phyloP scores from a whole-genome alignment of 129 eudicot species.

The Heracleum sosnowskyi region DNA sequence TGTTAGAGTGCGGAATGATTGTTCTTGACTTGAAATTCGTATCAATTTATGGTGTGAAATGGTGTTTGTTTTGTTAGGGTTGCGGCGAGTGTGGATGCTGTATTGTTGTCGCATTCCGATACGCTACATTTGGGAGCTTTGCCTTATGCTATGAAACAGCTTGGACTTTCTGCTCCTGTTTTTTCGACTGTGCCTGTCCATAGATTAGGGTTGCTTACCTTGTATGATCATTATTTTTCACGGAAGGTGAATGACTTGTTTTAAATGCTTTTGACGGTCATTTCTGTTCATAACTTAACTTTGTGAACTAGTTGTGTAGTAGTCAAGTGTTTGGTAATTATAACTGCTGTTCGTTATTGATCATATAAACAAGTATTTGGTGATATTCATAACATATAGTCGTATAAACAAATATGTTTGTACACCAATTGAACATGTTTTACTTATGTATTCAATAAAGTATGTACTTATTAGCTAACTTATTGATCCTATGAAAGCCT shows the following conservation, averaged over 20 bases:
- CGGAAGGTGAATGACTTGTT: slow-evolving; percentile 48
- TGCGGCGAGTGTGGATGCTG: slow-evolving; percentile 78
- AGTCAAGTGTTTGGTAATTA: not conserved
- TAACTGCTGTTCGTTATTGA: not conserved
- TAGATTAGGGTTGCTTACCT: slow-evolving; percentile 75
- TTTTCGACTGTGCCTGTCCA: slow-evolving; percentile 81
- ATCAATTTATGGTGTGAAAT: not conserved
- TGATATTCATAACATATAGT: not conserved
- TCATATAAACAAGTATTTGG: not conserved
- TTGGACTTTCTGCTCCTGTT: slow-evolving; percentile 71
- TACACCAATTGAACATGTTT: not conserved
- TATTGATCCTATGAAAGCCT: not conserved
- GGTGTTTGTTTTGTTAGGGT: slow-evolving; percentile 34
- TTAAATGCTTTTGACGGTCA: not conserved
- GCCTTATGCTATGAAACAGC: slow-evolving; percentile 82
- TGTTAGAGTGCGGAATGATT: too few relatives aligned
- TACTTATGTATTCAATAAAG: not conserved
- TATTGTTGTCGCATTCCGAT: slow-evolving; percentile 81
- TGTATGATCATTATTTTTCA: slow-evolving; percentile 87
- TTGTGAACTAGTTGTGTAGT: too few relatives aligned
- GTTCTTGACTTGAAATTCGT: too few relatives aligned
- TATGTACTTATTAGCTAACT: not conserved
- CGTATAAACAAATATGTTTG: too few relatives aligned
- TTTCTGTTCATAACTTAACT: not conserved
- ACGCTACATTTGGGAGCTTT: slow-evolving; percentile 86